phyloP scores from a whole-genome alignment of 306 rosid genomes.

The Gleditsia sinensis region DNA sequence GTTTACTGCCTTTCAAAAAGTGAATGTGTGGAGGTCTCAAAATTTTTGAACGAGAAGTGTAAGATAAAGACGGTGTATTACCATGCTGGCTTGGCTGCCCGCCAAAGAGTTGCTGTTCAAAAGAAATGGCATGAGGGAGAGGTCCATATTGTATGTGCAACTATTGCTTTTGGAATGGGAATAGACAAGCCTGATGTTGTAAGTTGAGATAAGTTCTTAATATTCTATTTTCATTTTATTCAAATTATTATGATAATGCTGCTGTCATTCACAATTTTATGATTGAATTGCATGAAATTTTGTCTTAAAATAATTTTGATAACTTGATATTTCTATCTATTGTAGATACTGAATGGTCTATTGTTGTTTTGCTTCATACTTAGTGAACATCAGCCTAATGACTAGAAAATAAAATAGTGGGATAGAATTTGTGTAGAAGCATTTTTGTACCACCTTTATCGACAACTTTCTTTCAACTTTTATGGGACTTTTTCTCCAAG shows the following conservation, averaged over 20 bases:
- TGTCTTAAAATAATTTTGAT: conserved; percentile 11
- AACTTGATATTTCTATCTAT: conserved; percentile 7
- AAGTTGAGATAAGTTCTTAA: conserved; percentile 52
- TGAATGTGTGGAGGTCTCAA: conserved; percentile 86
- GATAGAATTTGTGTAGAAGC: too few relatives aligned
- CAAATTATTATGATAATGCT: conserved; percentile 23
- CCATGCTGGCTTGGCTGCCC: conserved; percentile 89
- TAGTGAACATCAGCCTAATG: too few relatives aligned
- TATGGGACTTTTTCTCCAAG: conserved; percentile 14
- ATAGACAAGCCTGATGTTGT: conserved; percentile 97
- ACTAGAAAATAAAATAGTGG: too few relatives aligned
- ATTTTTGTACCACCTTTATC: conserved; percentile 17
- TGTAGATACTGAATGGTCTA: not conserved
- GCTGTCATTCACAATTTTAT: conserved; percentile 29
- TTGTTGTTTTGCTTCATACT: too few relatives aligned
- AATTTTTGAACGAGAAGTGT: conserved; percentile 65
- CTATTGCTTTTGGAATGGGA: conserved; percentile 99
- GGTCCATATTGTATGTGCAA: conserved; percentile 86
- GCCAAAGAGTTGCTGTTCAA: conserved; percentile 86
- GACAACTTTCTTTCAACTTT: not conserved
- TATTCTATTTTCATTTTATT: not conserved
- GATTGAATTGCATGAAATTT: conserved; percentile 27
- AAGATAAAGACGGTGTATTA: conserved; percentile 75
- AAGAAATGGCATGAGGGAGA: conserved; percentile 89
- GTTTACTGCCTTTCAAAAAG: conserved; percentile 95